Conservation (phyloP, 306 rosid species). For the Pueraria montana region DNA sequence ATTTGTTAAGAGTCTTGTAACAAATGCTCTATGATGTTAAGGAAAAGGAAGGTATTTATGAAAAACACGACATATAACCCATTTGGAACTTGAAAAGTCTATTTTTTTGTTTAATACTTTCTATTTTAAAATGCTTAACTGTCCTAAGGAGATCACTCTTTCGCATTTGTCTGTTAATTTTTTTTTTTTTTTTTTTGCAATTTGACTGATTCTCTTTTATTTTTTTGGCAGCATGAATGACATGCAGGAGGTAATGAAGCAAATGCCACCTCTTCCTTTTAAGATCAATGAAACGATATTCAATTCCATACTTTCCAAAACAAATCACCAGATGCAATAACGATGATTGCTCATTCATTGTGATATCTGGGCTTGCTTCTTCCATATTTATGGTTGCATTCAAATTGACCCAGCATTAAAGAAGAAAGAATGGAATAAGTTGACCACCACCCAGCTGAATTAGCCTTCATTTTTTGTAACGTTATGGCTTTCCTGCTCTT, state of each 20-base stretch:
- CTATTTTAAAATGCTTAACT: neutral
- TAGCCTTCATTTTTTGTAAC: neutral
- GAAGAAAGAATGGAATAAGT: constrained; percentile 25
- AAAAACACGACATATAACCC: neutral
- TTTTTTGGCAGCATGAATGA: constrained; percentile 56
- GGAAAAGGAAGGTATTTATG: neutral
- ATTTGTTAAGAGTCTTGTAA: neutral
- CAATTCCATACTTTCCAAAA: constrained; percentile 59
- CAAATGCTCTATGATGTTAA: neutral
- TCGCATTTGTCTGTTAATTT: neutral
- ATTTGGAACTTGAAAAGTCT: constrained; percentile 1
- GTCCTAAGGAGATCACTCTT: neutral
- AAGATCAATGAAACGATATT: constrained; percentile 70
- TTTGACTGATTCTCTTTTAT: neutral
- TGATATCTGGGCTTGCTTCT: neutral
- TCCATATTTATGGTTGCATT: neutral
- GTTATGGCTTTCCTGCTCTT: neutral
- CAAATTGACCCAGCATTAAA: neutral
- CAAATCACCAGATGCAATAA: constrained; percentile 59
- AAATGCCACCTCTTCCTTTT: constrained; percentile 76
- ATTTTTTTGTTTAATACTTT: neutral
- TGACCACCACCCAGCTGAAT: neutral
- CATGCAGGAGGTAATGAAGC: constrained; percentile 70
- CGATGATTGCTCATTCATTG: constrained; percentile 24
- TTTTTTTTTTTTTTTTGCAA: constrained; percentile 3